Evolutionary conservation across 1,284 basidiomycete species (phyloP), one percentile per base, ranked within the genome.

Genomic region (Grifola frondosa): DNA sequence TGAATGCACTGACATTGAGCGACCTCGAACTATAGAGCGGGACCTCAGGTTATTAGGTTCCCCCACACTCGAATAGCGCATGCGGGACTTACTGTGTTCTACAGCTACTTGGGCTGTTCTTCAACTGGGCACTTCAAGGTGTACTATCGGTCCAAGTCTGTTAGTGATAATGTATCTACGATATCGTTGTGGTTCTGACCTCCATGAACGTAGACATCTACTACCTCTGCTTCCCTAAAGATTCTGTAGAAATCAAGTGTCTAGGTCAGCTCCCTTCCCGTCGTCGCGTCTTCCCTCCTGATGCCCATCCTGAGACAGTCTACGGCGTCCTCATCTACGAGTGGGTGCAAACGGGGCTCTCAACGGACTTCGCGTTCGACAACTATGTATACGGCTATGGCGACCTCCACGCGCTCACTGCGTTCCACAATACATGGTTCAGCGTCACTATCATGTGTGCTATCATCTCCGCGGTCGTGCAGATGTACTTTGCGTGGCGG

Each of bases 361-460:
- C 29, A 4, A 44, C 42, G 9, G 29, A 44, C 22, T 30, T 31
- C 23, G 42, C 42, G 16, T 44, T 44, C 22, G 20, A 21, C 29
- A 30, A 29, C 6, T 44, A 37, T 13, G 42, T 44, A n/a, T 35
- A 44, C 22, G 30, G 28, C 16, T 44, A 30, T 20, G 42, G 42
- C 6, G 10, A 39, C 15, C 28, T 8, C 13, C 7, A 7, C 9
- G 42, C 21, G 8, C 42, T 44, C 29, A 22, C 24, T n/a, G 28
- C 30, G 2, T 31, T 37, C 29, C 42, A 38, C 42, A 37, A 44
- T 20, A 30, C 42, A 4, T 44, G 42, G 42, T 44, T 44, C 34
- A 44, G 42, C 25, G 42, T 37, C 15, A 30, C 35, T 12, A 37
- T 44, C 29, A 44, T 44, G 42, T 37, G 35, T 17, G 28, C 42